phyloP scores from a whole-genome alignment of 1,284 basidiomycete species.

The Neonothopanus nambi region DNA sequence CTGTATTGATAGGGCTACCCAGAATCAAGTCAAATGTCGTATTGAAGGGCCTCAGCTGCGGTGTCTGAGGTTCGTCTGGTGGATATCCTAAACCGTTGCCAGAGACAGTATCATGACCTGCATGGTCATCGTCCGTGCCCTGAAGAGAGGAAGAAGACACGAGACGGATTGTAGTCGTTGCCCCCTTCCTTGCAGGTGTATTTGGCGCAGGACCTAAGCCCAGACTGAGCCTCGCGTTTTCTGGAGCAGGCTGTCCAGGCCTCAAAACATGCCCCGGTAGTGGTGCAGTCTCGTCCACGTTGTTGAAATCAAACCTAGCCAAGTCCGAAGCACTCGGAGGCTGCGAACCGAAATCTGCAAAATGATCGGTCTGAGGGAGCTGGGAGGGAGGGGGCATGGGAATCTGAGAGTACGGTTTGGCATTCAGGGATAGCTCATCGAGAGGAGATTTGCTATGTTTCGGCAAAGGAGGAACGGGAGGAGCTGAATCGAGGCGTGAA shows the following conservation, averaged over 20 bases:
- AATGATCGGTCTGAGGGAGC: constrained; percentile 47
- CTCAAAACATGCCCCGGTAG: constrained; percentile 57
- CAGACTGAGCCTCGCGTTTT: constrained; percentile 55
- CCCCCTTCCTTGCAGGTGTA: constrained; percentile 38
- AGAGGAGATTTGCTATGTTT: constrained; percentile 20
- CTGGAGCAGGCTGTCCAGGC: constrained; percentile 56
- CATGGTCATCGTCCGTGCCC: constrained; percentile 10
- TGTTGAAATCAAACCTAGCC: constrained; percentile 26
- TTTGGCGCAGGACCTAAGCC: constrained; percentile 43
- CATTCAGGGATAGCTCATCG: constrained; percentile 45
- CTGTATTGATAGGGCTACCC: constrained; percentile 44
- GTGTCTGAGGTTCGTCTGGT: constrained; percentile 40
- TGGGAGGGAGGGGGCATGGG: constrained; percentile 40
- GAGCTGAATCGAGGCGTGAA: constrained; percentile 25
- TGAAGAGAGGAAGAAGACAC: constrained; percentile 38
- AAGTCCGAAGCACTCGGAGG: constrained; percentile 29
- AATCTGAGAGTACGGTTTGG: constrained; percentile 54
- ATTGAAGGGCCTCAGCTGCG: constrained; percentile 59
- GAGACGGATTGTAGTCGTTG: constrained; percentile 64
- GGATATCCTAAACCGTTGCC: neutral
- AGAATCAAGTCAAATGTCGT: constrained; percentile 67
- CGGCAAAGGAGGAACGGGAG: constrained; percentile 28
- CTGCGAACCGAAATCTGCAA: constrained; percentile 36
- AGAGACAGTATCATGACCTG: constrained; percentile 4
- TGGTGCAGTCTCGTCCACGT: constrained; percentile 40